Conservation (phyloP, 768 basidiomycete genomes). For the Xanthoconium purpureum region DNA sequence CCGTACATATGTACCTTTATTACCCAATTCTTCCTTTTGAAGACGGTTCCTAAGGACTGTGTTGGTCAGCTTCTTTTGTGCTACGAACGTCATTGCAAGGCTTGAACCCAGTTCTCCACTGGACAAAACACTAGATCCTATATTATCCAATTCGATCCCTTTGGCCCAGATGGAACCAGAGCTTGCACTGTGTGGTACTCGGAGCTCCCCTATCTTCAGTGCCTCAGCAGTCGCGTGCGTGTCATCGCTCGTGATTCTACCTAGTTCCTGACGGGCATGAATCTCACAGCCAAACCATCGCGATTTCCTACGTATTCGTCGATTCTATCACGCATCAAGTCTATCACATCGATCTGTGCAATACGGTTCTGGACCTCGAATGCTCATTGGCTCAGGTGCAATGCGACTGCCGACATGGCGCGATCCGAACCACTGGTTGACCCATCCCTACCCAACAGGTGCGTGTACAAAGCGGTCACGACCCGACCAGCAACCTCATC, state of each 20-base stretch:
- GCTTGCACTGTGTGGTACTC: background rate
- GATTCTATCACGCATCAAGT: background rate
- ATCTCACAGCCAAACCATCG: background rate
- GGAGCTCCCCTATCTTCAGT: slow-evolving; percentile 1
- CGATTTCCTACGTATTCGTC: background rate
- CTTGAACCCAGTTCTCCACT: no score
- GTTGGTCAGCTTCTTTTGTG: no score
- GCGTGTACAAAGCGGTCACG: slow-evolving; percentile 6
- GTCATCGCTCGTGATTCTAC: no score
- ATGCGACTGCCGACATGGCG: background rate
- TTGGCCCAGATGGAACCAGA: background rate
- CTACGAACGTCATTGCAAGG: no score
- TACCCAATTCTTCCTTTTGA: no score
- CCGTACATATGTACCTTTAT: no score
- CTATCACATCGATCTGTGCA: slow-evolving; percentile 3
- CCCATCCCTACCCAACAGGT: background rate
- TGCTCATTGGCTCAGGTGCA: no score
- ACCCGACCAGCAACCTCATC: slow-evolving; percentile 5
- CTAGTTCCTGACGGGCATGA: no score
- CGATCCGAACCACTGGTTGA: background rate
- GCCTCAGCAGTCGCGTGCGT: no score
- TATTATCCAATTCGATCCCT: background rate
- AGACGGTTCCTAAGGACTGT: no score
- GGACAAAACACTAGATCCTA: no score
- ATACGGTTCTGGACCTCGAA: no score